Base-by-base conservation (phyloP, 495 filamentous ascomycete genomes). In the Penicillium pulvis region DNA sequence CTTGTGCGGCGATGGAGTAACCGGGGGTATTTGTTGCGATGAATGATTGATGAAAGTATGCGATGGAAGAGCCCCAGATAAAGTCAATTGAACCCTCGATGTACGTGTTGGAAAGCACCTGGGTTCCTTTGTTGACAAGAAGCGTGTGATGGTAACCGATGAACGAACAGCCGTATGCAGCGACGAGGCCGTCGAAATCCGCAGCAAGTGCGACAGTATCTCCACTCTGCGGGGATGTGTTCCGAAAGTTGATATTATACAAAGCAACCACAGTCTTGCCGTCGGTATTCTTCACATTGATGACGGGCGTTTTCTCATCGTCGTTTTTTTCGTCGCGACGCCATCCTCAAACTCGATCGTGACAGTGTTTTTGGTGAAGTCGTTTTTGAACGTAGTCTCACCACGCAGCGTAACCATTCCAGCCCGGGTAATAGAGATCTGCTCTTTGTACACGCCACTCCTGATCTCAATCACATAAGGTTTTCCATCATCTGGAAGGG, bases 331-430 rank as follows among this genome's bases (percentile, higher is more conserved):
- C 10, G 42, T 45, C 8, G 36, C 16, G 3, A 31, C 42, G 1
- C 26, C 52, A 55, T 44, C 26, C 19, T 41, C n/a, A 24, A 19
- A 31, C 36, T 46, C 11, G 9, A 55, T 55, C 5, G 46, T 57
- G 30, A 51, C 55, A 8, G 33, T 31, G 28, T 57, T 57, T 23
- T 57, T 41, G 33, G 47, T 51, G 39, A 51, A 57, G 17, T 57
- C 55, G 24, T 57, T 57, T n/a, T 33, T 28, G 39, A 44, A 51
- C 10, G 16, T 6, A 9, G 55, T 52, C 10, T 42, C 36, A 10
- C 55, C 55, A 11, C 47, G 47, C 4, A 57, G 47, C 7, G 36
- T 51, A 1, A 51, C 48, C 19, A 45, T 50, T 12, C 55, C 55
- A 14, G 42, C 41, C 23, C 55, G 20, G 3, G 12, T 42, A 12